Base-by-base conservation (phyloP, 495 filamentous ascomycete species). In the Chaetomium cochliodes region DNA sequence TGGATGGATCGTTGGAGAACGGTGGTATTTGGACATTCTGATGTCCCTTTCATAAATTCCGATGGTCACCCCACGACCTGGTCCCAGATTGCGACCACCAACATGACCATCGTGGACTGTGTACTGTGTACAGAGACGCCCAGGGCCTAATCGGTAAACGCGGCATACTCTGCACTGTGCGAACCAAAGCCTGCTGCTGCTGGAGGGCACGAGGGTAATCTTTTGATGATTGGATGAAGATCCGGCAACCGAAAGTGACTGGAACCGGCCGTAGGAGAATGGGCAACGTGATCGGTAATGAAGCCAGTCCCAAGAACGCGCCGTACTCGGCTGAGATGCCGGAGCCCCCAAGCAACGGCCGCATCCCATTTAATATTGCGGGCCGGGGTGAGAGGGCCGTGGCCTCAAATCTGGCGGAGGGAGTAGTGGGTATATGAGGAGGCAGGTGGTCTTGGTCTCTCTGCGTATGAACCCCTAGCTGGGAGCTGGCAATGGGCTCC, bases 191-290 rank as follows among this genome's bases (percentile, higher is more conserved):
- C 22, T 16, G 26, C n/a, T n/a, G 23, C 13, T 37, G 28, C 26
- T 16, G 20, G 18, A 37, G 18, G 4, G 22, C 9, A 41, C 39
- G 39, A 41, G 4, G 41, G 33, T 37, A 37, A 37, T 37, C 9
- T 30, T 30, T 55, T 8, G 23, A 20, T 57, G 37, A 57, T 57
- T 57, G 54, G 54, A 42, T 42, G 52, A n/a, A 13, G 23, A 33
- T 55, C 26, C 3, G 4, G 18, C 7, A n/a, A 37, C 28, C 16
- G 2, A n/a, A 22, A 55, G 16, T 20, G 26, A 30, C 18, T 9
- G 2, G 44, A 47, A 22, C 18, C 8, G 44, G 44, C 11, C 11
- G 41, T 37, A 12, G 8, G 33, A 37, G 33, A 12, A 8, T 37
- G 33, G 9, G 8, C 9, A 37, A 37, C 33, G 33, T 37, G 33